Conservation (phyloP, 2,329 filamentous ascomycete species). For the Capronia americana region DNA sequence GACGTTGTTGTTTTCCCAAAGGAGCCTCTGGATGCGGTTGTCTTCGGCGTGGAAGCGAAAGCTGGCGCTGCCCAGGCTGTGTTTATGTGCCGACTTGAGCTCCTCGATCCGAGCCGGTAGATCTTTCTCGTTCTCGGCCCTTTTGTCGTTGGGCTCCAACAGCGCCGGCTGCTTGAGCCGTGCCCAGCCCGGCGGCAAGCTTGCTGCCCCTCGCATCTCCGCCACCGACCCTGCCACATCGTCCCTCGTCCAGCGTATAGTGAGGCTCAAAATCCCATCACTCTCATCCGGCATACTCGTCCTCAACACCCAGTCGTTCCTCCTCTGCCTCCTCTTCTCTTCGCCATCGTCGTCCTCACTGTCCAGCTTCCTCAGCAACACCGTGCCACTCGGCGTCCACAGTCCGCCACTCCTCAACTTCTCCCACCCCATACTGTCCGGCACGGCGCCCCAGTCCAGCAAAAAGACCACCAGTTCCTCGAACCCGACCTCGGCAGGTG, state of each 20-base stretch:
- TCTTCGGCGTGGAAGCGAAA: slow-evolving; percentile 42
- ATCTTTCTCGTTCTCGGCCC: slow-evolving; percentile 28
- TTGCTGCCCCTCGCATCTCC: slow-evolving; percentile 59
- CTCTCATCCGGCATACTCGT: slow-evolving; percentile 65
- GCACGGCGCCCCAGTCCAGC: slow-evolving; percentile 67
- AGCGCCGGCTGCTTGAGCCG: slow-evolving; percentile 40
- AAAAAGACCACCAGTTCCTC: slow-evolving; percentile 68
- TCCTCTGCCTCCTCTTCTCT: slow-evolving; percentile 46
- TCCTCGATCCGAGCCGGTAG: slow-evolving; percentile 38
- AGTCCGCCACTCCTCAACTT: slow-evolving; percentile 63
- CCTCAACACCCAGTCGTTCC: slow-evolving; percentile 56
- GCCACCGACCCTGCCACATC: slow-evolving; percentile 46
- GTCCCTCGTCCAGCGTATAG: slow-evolving; percentile 60
- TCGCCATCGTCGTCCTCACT: slow-evolving; percentile 11
- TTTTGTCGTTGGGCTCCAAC: slow-evolving; percentile 30
- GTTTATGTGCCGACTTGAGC: slow-evolving; percentile 38
- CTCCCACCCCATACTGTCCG: slow-evolving; percentile 65
- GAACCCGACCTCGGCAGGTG: slow-evolving; percentile 60
- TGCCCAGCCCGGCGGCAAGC: slow-evolving; percentile 66
- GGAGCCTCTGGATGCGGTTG: slow-evolving; percentile 37
- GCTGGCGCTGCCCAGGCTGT: slow-evolving; percentile 37
- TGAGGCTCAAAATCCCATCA: slow-evolving; percentile 65
- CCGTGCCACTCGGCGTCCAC: slow-evolving; percentile 66
- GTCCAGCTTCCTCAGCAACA: slow-evolving; percentile 60
- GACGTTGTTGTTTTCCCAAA: slow-evolving; percentile 40